A percentile compares a stretch with the other conserved stretches of the same genome.
Evolutionary conservation across 208 protist genomes (phyloP).

Genomic region (Crithidia mellificae): DNA sequence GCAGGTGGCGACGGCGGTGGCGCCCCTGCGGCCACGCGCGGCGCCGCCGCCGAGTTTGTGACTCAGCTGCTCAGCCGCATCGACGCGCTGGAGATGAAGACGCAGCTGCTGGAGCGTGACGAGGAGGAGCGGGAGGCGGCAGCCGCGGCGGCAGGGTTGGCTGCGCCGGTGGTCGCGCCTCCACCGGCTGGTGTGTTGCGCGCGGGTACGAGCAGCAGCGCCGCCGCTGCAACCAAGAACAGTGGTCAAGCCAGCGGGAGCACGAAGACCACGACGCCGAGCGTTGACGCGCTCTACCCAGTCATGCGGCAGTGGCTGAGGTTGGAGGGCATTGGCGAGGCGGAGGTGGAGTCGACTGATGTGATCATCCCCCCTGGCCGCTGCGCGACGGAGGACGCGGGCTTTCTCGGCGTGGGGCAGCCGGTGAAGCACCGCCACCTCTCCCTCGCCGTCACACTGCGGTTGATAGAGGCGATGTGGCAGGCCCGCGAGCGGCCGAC

Average conservation of each 20-base stretch:
- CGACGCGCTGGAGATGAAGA: constrained; percentile 40
- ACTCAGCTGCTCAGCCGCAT: constrained; percentile 34
- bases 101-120: constrained; percentile 4
- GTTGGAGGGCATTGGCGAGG: constrained; percentile 61
- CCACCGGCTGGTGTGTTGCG: no score
- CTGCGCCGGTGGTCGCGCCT: no score
- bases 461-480: constrained; percentile 70
- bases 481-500: constrained; percentile 33
- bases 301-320: constrained; percentile 72
- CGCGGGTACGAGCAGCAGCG: no score
- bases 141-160: no score
- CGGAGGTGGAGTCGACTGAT: constrained; percentile 60
- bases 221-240: background rate
- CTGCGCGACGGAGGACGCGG: constrained; percentile 52
- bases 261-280: no score
- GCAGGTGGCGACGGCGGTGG: constrained; percentile 4
- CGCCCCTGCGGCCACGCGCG: background rate
- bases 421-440: constrained; percentile 76
- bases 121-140: no score
- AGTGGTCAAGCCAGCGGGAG: background rate
- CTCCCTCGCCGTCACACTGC: constrained; percentile 36
- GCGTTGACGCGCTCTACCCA: constrained; percentile 27
- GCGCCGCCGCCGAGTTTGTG: constrained; percentile 31
- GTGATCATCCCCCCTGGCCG: constrained; percentile 58
- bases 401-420: constrained; percentile 51